Percentiles rank a stretch among this genome's conserved stretches.
phyloP scores from a whole-genome alignment of 1,284 basidiomycete species.

The Austroboletus sp. region DNA sequence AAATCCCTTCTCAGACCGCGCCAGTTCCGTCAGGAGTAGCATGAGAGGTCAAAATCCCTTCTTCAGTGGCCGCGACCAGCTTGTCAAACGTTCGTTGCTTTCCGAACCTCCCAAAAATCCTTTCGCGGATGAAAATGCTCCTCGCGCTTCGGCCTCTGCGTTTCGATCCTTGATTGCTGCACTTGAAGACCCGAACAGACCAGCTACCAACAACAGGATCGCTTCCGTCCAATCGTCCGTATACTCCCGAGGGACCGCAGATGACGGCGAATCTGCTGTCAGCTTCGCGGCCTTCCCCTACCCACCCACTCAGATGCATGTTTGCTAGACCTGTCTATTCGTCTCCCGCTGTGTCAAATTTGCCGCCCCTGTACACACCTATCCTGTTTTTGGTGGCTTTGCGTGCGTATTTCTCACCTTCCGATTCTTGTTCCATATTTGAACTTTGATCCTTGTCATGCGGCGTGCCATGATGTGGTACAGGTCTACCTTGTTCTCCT shows the following conservation, averaged over 20 bases:
- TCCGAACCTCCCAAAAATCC: slow-evolving; percentile 34
- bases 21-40: slow-evolving; percentile 27
- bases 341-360: neutral
- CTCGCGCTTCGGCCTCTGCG: slow-evolving; percentile 8
- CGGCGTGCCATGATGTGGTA: slow-evolving; percentile 17
- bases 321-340: slow-evolving; percentile 6
- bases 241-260: slow-evolving; percentile 25
- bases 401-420: slow-evolving; percentile 9
- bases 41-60: slow-evolving; percentile 55
- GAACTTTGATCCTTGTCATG: slow-evolving; percentile 4
- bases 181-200: slow-evolving; percentile 43
- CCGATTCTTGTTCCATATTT: slow-evolving; percentile 7
- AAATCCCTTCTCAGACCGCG: slow-evolving; percentile 42
- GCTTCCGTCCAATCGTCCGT: slow-evolving; percentile 44
- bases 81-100: slow-evolving; percentile 25
- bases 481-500: slow-evolving; percentile 13
- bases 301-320: slow-evolving; percentile 18
- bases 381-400: slow-evolving; percentile 7
- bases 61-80: slow-evolving; percentile 44
- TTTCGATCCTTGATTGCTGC: slow-evolving; percentile 59
- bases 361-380: slow-evolving; percentile 9
- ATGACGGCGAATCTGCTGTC: slow-evolving; percentile 24
- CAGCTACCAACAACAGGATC: slow-evolving; percentile 40
- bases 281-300: slow-evolving; percentile 29
- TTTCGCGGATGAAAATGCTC: slow-evolving; percentile 28